Evolutionary conservation across 139 green algal species (phyloP).

Genomic region (Micromonas commoda): DNA sequence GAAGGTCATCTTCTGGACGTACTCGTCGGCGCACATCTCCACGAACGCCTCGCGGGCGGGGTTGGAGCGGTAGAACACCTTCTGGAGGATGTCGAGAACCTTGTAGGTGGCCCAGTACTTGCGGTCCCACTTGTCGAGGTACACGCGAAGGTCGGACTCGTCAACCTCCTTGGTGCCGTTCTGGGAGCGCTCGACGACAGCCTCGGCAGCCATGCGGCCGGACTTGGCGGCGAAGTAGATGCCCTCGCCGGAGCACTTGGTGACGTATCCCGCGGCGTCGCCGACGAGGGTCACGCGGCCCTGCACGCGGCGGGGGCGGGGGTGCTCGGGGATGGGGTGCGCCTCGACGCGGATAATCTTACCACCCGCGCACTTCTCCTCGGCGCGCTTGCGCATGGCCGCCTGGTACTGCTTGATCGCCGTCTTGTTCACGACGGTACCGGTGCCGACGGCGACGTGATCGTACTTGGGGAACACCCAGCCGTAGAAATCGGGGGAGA

Average conservation of each 20-base stretch:
- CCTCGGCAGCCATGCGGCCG: conserved; percentile 93
- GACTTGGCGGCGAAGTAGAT: conserved; percentile 99
- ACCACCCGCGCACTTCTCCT: conserved; percentile 53
- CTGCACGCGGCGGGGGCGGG: conserved; percentile 68
- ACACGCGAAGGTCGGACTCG: conserved; percentile 80
- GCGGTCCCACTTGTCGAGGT: conserved; percentile 94
- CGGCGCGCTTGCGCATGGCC: conserved; percentile 37
- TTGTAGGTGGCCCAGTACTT: conserved; percentile 99
- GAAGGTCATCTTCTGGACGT: conserved; percentile 99
- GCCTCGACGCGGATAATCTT: conserved; percentile 98
- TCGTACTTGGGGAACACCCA: conserved; percentile 99
- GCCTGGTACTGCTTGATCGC: conserved; percentile 99
- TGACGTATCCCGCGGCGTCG: conserved; percentile 95
- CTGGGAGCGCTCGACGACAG: conserved; percentile 74
- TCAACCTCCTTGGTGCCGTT: conserved; percentile 76
- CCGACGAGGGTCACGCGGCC: conserved; percentile 85
- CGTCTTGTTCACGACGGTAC: conserved; percentile 99
- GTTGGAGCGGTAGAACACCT: conserved; percentile 95
- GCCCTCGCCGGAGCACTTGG: conserved; percentile 92
- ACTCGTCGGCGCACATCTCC: conserved; percentile 93
- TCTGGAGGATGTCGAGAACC: conserved; percentile 99
- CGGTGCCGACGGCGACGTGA: conserved; percentile 97
- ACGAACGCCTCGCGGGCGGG: conserved; percentile 97
- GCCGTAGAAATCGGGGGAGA: conserved; percentile 99
- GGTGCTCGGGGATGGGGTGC: conserved; percentile 97